phyloP scores from a whole-genome alignment of 257 asterid species.

The Anisodus acutangulus region DNA sequence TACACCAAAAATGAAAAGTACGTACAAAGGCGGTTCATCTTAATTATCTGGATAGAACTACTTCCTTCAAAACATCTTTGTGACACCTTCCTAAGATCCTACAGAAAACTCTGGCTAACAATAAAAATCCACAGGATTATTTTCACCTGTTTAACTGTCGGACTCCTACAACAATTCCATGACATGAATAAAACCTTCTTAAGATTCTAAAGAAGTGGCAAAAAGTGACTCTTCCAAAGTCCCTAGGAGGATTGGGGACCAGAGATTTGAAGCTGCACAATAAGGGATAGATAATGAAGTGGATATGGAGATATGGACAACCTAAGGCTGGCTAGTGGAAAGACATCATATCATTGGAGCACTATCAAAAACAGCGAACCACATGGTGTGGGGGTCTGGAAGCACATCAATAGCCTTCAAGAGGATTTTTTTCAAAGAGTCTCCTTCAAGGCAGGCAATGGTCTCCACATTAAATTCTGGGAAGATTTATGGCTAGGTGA shows the following conservation, averaged over 20 bases:
- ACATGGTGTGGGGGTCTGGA: not conserved
- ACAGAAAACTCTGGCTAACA: not conserved
- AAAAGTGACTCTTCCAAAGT: not conserved
- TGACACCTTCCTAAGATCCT: conserved; percentile 10
- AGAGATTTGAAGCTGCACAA: not conserved
- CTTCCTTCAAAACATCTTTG: conserved; percentile 1
- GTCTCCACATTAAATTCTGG: not conserved
- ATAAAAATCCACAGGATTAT: not conserved
- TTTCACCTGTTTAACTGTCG: not conserved
- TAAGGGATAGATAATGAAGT: not conserved
- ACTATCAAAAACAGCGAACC: not conserved
- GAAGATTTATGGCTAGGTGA: not conserved
- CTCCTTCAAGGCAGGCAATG: not conserved
- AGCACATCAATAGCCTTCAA: not conserved
- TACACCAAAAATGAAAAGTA: not conserved
- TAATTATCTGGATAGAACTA: not conserved
- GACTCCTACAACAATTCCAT: not conserved
- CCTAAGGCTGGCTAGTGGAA: not conserved
- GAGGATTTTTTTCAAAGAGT: not conserved
- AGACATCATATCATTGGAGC: not conserved
- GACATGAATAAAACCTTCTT: conserved; percentile 3
- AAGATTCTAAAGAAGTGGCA: not conserved
- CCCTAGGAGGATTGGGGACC: not conserved
- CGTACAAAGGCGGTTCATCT: not conserved
- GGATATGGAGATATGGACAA: not conserved